These are phyloP conservation scores for Strigomonas culicis DNA, from an alignment of 208 protist species.

Conservation along the genomic window DNA sequence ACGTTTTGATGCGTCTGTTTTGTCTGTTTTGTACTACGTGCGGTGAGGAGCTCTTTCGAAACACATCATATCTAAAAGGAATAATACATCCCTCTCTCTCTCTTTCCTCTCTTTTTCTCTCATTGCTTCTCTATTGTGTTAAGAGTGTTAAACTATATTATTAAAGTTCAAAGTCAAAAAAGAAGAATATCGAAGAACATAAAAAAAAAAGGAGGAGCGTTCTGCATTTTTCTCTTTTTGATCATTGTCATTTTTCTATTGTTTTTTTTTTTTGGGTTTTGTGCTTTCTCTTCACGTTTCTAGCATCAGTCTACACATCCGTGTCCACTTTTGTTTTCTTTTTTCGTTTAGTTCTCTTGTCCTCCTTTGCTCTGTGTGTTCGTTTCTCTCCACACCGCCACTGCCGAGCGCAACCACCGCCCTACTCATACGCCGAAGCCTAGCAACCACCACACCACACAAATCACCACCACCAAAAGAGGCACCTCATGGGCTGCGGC, in stretches of 20 bases:
- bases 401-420: too few species aligned
- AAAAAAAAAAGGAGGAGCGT: slow-evolving; percentile 1
- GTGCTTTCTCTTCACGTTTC: slow-evolving; percentile 7
- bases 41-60: not conserved
- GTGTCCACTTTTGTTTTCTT: slow-evolving; percentile 5
- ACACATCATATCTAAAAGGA: not conserved
- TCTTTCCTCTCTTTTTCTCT: not conserved
- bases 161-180: not conserved
- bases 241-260: not conserved
- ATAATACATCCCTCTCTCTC: not conserved
- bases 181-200: slow-evolving; percentile 13
- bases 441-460: not conserved
- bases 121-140: too few species aligned
- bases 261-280: slow-evolving; percentile 12
- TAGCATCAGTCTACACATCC: not conserved
- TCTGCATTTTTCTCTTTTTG: not conserved
- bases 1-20: too few species aligned
- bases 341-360: slow-evolving; percentile 11
- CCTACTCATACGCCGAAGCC: too few species aligned
- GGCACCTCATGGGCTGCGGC: slow-evolving; percentile 5
- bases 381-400: not conserved
- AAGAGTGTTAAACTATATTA: not conserved
- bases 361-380: slow-evolving; percentile 2
- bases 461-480: not conserved
- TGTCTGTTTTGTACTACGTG: not conserved